Conservation (phyloP, 179 eudicot species). For the Silene noctiflora region DNA sequence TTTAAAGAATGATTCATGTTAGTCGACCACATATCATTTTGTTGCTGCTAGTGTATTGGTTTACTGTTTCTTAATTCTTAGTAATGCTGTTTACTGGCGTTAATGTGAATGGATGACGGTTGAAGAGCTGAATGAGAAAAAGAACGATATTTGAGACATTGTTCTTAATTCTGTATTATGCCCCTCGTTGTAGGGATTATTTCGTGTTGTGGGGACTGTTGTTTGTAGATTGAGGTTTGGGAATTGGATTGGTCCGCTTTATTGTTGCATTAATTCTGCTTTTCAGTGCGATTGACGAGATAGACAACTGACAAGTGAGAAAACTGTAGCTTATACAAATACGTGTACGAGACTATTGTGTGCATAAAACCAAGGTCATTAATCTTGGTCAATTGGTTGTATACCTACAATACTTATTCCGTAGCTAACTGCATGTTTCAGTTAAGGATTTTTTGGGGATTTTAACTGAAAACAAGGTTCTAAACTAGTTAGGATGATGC, state of each 20-base stretch:
- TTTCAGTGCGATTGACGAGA: conserved; percentile 5
- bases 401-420: background rate
- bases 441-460: background rate
- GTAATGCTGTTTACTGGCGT: no score
- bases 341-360: background rate
- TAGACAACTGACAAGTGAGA: background rate
- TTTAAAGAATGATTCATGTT: background rate
- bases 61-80: no score
- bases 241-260: background rate
- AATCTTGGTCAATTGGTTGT: background rate
- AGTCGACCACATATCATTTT: background rate
- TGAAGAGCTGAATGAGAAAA: background rate
- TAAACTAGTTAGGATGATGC: background rate
- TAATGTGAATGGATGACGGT: background rate
- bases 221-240: conserved; percentile 9
- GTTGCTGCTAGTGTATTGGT: background rate
- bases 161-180: background rate
- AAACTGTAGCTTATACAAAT: background rate
- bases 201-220: conserved; percentile 6
- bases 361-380: background rate
- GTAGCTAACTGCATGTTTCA: background rate
- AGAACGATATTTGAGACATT: background rate
- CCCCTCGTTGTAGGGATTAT: background rate
- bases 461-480: background rate
- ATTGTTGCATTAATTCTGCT: background rate